Conservation (phyloP, 2,329 filamentous ascomycete genomes). For the Thelonectria discophora region DNA sequence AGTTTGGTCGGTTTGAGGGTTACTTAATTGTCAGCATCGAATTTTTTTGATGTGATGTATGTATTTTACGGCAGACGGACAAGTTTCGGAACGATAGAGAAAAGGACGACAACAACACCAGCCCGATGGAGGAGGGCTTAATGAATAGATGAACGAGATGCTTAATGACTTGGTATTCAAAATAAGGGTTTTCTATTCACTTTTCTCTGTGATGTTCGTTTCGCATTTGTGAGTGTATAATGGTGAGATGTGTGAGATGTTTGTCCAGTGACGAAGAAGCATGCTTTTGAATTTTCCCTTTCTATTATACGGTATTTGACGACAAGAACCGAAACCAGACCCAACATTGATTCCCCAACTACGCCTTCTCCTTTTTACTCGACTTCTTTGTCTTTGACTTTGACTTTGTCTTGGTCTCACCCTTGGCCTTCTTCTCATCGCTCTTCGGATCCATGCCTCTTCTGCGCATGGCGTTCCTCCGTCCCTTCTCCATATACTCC, state of each 20-base stretch:
- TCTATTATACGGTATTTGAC: conserved; percentile 24
- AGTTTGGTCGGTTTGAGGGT: conserved; percentile 12
- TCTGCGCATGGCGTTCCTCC: conserved; percentile 75
- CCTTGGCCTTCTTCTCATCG: conserved; percentile 45
- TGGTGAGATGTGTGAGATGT: not conserved
- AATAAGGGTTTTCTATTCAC: conserved; percentile 10
- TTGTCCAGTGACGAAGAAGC: conserved; percentile 10
- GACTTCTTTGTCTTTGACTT: conserved; percentile 34
- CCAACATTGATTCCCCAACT: conserved; percentile 27
- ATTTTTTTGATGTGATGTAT: conserved; percentile 35
- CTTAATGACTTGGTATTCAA: conserved; percentile 38
- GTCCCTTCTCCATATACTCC: conserved; percentile 76
- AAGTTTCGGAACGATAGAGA: conserved; percentile 37
- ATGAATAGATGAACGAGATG: conserved; percentile 43
- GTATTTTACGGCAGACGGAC: conserved; percentile 35
- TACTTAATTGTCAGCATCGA: conserved; percentile 27
- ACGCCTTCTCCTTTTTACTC: conserved; percentile 36
- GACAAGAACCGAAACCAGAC: conserved; percentile 23
- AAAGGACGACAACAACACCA: conserved; percentile 35
- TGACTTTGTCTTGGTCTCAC: conserved; percentile 28
- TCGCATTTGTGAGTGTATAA: conserved; percentile 18
- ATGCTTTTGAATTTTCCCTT: conserved; percentile 27
- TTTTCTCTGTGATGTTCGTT: conserved; percentile 13
- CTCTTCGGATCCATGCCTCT: conserved; percentile 78
- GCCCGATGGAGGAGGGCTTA: conserved; percentile 32